phyloP scores from a whole-genome alignment of 495 filamentous ascomycete species.

The Hypoxylon cercidicola region DNA sequence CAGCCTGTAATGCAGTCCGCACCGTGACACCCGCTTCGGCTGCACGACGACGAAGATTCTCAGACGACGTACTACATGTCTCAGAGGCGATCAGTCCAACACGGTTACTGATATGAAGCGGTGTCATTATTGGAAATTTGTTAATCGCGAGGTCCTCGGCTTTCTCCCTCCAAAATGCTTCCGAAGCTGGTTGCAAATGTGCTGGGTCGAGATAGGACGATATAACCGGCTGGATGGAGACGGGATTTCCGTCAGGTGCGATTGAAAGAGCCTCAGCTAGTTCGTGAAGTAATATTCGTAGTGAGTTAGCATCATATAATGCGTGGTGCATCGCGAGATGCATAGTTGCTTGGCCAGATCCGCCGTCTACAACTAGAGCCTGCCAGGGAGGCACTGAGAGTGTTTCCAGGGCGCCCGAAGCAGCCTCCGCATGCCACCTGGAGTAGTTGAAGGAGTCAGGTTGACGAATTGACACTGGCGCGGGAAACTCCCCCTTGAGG shows the following conservation, averaged over 20 bases:
- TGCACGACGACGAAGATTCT: constrained; percentile 63
- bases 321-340: constrained; percentile 71
- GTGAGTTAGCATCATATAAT: constrained; percentile 79
- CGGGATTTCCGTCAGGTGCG: not conserved
- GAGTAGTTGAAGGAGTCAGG: constrained; percentile 39
- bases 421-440: constrained; percentile 45
- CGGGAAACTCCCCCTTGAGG: constrained; percentile 23
- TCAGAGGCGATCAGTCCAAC: constrained; percentile 52
- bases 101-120: constrained; percentile 58
- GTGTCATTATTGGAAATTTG: constrained; percentile 75
- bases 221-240: constrained; percentile 55
- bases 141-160: constrained; percentile 64
- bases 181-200: constrained; percentile 45
- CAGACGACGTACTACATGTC: constrained; percentile 49
- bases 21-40: constrained; percentile 68
- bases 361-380: constrained; percentile 34
- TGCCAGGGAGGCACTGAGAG: constrained; percentile 46
- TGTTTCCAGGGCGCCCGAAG: constrained; percentile 12
- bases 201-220: constrained; percentile 62
- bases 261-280: constrained; percentile 48
- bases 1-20: constrained; percentile 76
- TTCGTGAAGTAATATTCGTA: constrained; percentile 68
- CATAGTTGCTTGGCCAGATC: constrained; percentile 50
- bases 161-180: constrained; percentile 70
- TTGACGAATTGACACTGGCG: constrained; percentile 22